Evolutionary conservation across 2,329 filamentous ascomycete species (phyloP), one percentile per base, ranked within the genome.

Genomic region (Colletotrichum shisoi): DNA sequence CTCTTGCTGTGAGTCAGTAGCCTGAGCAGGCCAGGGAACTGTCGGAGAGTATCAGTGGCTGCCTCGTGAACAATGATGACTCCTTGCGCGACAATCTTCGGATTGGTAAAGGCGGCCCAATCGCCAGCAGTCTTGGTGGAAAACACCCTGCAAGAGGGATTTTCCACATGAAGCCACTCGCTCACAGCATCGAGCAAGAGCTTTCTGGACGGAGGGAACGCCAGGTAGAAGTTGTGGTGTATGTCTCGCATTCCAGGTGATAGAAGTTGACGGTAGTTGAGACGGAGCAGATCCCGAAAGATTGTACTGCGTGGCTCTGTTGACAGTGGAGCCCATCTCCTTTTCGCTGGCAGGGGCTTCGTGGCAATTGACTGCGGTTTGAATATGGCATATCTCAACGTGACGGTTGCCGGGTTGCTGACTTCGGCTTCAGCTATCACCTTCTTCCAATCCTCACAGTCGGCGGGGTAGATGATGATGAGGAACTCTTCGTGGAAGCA

Each of bases 61-160:
- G 78, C 74, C 71, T 84, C 81, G 65, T 85, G 82, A 3, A 85
- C 73, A 42, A 86, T 80, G 12, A 85, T 72, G 56, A 72, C 68
- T 21, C 77, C 74, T 48, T 71, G 57, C 0, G 71, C 63, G 13
- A 64, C 65, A 3, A 71, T 67, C 19, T 73, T 74, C 5, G 65
- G 48, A 15, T 65, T 39, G 9, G 74, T 37, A 68, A 87, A 86
- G 19, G 74, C 75, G 4, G 73, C 68, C 85, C 85, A 87, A 9
- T 82, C 77, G 1, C 84, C 84, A 6, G 77, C 42, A 1, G 72
- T 72, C 13, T 79, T 71, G 54, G 79, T 80, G 7, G 76, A 78
- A 37, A 78, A 81, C 11, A 87, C 75, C 19, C 75, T 77, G 69
- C 80, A 83, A 2, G 76, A 69, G 0, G 77, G 70, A 39, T 82